Base-by-base conservation (phyloP, 495 filamentous ascomycete genomes). In the Collariella sp. region DNA sequence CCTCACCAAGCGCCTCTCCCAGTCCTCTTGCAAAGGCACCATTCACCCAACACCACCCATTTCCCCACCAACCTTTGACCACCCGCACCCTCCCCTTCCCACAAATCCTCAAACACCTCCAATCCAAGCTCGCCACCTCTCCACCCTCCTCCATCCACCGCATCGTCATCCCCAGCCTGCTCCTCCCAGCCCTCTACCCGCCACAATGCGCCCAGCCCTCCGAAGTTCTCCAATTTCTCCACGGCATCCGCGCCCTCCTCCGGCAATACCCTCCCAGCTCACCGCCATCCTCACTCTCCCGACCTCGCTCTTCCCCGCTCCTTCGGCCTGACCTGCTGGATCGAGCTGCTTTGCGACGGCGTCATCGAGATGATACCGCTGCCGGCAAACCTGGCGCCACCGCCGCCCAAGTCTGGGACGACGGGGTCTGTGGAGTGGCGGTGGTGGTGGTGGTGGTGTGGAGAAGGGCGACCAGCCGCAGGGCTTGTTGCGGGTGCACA, bases 311-410 rank as follows among this genome's bases (percentile, higher is more conserved):
- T 87, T 87, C 64, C 88, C 91, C 84, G 94, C 20, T 78, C 71
- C 46, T 79, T 83, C 0, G 91, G 87, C 3, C 72, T 96, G 6
- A 79, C 88, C 23, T 83, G 91, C 19, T 96, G 90, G 89, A 84
- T 89, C 47, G 93, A 97, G 67, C 67, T 89, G 9, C 76, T 97
- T 13, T 79, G 75, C 61, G 91, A 97, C 60, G 88, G 90, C 13
- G 88, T 96, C 13, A 67, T 97, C 15, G 90, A 96, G 70, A 76
- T 98, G 13, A 82, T 88, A 31, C 90, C 93, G 0, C 87, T 98
- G 56, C 86, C 87, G 42, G 80, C 88, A 55, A 79, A 72, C 13
- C 81, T 3, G 77, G 71, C 82, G 12, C 73, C 77, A 45, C 75
- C 79, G 9, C 60, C 60, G 43, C 75, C 79, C 9, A 53, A 58